Evolutionary conservation across 495 filamentous ascomycete genomes (phyloP).

Genomic region (Trichoderma virens): DNA sequence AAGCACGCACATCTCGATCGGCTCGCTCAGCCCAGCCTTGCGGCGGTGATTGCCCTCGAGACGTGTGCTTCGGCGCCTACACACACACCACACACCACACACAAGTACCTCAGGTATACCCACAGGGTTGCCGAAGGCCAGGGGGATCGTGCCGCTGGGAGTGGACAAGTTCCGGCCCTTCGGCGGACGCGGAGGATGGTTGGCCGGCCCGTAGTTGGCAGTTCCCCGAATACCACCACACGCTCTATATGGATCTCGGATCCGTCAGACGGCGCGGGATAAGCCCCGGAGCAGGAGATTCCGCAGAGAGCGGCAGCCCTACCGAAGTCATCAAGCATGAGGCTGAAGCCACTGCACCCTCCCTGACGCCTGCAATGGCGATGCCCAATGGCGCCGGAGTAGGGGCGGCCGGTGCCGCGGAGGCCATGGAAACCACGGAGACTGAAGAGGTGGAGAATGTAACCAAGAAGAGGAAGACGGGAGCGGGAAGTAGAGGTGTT

Average conservation of each 20-base stretch:
- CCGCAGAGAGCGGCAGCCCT: neutral
- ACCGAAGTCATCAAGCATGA: neutral
- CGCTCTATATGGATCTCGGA: neutral
- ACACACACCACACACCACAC: neutral
- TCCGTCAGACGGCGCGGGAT: neutral
- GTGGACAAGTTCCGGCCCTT: neutral
- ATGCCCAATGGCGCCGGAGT: neutral
- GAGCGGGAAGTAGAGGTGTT: slow-evolving; percentile 47
- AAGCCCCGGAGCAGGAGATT: neutral
- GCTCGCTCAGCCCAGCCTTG: neutral
- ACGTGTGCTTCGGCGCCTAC: neutral
- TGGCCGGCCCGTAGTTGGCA: neutral
- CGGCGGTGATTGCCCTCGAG: neutral
- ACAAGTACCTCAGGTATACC: neutral
- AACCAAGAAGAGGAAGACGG: slow-evolving; percentile 31
- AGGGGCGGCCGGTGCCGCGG: neutral
- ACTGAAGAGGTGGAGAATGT: slow-evolving; percentile 6
- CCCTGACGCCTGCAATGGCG: neutral
- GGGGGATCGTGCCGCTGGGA: neutral
- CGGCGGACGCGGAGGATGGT: neutral
- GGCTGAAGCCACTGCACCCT: neutral
- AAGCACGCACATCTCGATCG: neutral
- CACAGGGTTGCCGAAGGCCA: neutral
- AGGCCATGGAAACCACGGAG: neutral
- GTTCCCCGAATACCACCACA: neutral